Percentiles rank a stretch among this genome's conserved stretches.
Evolutionary conservation across 225 moss, liverwort and hornwort species (phyloP).

Genomic region (Lunularia cruciata): DNA sequence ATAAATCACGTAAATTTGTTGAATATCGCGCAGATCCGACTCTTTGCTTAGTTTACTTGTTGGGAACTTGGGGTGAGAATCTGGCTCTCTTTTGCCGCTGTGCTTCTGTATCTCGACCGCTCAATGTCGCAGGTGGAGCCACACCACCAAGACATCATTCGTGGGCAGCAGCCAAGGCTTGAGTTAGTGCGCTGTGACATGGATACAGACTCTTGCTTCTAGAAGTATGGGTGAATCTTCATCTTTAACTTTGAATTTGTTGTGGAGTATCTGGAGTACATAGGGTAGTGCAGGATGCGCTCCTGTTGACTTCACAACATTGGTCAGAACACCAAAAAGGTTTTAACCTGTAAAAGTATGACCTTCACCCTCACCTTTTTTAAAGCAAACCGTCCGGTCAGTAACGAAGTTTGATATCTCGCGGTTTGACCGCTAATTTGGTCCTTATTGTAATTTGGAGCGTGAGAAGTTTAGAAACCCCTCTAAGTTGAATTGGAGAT

Average conservation of each 20-base stretch:
- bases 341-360: neutral
- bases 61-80: neutral
- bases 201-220: neutral
- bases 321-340: neutral
- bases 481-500: too few relatives aligned
- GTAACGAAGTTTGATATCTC: too few relatives aligned
- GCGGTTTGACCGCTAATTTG: too few relatives aligned
- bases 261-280: too few relatives aligned
- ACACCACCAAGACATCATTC: neutral
- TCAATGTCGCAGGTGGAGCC: neutral
- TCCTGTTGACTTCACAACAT: neutral
- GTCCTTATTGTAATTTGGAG: too few relatives aligned
- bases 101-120: neutral
- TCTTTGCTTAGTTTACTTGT: too few relatives aligned
- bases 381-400: too few relatives aligned
- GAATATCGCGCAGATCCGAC: too few relatives aligned
- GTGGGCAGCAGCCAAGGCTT: neutral
- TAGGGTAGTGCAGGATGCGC: neutral
- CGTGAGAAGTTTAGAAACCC: too few relatives aligned
- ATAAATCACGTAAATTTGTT: too few relatives aligned
- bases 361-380: too few relatives aligned
- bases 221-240: constrained; percentile 1
- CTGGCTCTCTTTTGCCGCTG: neutral
- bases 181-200: neutral
- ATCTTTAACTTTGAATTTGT: neutral